Evolutionary conservation across 495 filamentous ascomycete genomes (phyloP), one percentile per base, ranked within the genome.

Genomic region (Xylaria sp.): DNA sequence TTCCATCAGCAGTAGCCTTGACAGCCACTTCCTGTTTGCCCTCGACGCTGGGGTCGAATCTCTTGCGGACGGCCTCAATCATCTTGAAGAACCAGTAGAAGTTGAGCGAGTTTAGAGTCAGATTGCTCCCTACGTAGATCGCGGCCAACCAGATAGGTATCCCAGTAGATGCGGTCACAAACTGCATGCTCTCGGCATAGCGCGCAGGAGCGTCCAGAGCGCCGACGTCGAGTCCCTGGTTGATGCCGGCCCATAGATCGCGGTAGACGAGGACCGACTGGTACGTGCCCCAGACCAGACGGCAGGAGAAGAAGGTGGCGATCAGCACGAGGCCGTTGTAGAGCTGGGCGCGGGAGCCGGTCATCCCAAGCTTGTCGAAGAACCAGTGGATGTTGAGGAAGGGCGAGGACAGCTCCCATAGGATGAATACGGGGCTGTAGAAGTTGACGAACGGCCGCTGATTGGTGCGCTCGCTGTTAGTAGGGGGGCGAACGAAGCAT

Each of bases 361-460:
- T 99, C 87, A 97, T 91, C 79, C 92, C 90, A 76, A 98, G 86
- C 83, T 99, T 99, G 85, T 99, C 96, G 78, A 92, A 95, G 88
- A 99, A 98, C 96, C 96, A 99, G 86, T 99, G 96, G 82, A 98
- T 92, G 80, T 97, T 97, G 76, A 97, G 90, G 84, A 97, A 95
- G 17, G 94, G 94, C 74, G 90, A 92, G 66, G 93, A 97, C 68
- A 99, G 92, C 84, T 99, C 96, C 86, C 97, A 99, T 75, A 99
- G 93, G 77, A 99, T 93, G 84, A 99, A 98, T 64, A 90, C 88
- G 21, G 90, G 87, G 66, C 89, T 93, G 82, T 97, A 98, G 85
- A 90, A 98, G 83, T 97, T 97, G 73, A 97, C 84, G 78, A 97
- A 97, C 0, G 96, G 96, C 72, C 93, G 86, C 95, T 98, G 78